Base-by-base conservation (phyloP, 225 moss, liverwort and hornwort genomes). In the Asterella californica region DNA sequence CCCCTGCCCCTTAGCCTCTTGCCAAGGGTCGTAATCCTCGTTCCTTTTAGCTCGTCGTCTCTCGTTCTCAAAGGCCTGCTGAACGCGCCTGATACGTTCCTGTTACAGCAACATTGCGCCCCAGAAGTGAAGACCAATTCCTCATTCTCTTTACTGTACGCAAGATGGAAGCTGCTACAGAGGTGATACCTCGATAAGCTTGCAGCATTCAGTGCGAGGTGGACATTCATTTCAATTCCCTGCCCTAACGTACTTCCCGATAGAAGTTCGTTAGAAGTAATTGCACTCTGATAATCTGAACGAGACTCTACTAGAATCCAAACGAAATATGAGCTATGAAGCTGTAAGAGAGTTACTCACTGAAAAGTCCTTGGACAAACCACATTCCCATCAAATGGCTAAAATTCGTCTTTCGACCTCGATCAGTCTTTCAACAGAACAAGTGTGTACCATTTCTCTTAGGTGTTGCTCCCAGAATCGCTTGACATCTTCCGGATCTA, bases 81-180 rank as follows among this genome's bases (percentile, higher is more conserved):
- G 92, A 78, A 85, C 86, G 61, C 91, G 92, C 79, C 94, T 92
- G 30, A 96, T 85, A 19, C 90, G 92, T 77, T 93, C 96, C 96
- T 96, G 78, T 33, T 8, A 75, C 34, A 33, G 45, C 29, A 30
- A 52, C 33, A 53, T n/a, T n/a, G n/a, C n/a, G n/a, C n/a, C n/a
- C n/a, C 37, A 61, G 4, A 61, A 61, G 22, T 66, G 67, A 17
- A 14, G 67, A 32, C 10, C 15, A 32, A 67, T 4, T 32, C 6
- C 27, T 27, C 32, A 32, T 9, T 53, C 30, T 30, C 15, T 5
- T 29, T 63, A 10, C 29, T 29, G 30, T 9, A 0, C 57, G 57
- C 57, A 19, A 22, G 7, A 21, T 22, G n/a, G 6, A 60, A 22
- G 22, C 19, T 60, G 22, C 19, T 60, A 22, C 60, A n/a, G 4